Evolutionary conservation across 768 basidiomycete species (phyloP).

Genomic region (Trametes punicea): DNA sequence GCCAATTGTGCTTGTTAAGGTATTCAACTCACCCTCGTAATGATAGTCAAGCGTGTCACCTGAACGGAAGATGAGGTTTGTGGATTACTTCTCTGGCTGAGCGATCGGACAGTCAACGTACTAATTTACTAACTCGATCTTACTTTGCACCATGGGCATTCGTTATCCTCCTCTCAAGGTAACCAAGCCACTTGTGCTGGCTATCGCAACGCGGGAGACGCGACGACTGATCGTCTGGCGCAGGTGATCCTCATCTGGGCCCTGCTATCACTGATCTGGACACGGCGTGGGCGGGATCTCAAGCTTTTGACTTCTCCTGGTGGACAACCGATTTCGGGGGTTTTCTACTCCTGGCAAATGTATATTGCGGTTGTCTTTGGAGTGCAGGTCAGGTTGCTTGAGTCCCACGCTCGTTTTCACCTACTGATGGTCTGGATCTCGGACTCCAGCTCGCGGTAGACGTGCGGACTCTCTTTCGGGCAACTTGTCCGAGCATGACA

Average conservation of each 20-base stretch:
- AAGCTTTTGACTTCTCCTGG: not conserved
- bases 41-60: no score
- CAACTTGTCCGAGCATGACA: not conserved
- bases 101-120: no score
- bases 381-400: not conserved
- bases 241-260: not conserved
- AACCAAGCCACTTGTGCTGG: not conserved
- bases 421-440: not conserved
- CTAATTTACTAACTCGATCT: no score
- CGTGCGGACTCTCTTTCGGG: not conserved
- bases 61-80: no score
- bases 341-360: not conserved
- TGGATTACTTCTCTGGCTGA: no score
- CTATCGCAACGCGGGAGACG: not conserved
- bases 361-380: not conserved
- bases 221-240: not conserved
- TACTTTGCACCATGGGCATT: no score
- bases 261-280: not conserved
- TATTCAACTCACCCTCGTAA: no score
- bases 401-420: not conserved
- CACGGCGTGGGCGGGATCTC: not conserved
- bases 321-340: not conserved
- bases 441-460: not conserved
- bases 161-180: no score
- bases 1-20: no score